Evolutionary conservation across 805 yeast genomes (phyloP), one percentile per base, ranked within the genome.

Genomic region (Lipomyces mesembrius): DNA sequence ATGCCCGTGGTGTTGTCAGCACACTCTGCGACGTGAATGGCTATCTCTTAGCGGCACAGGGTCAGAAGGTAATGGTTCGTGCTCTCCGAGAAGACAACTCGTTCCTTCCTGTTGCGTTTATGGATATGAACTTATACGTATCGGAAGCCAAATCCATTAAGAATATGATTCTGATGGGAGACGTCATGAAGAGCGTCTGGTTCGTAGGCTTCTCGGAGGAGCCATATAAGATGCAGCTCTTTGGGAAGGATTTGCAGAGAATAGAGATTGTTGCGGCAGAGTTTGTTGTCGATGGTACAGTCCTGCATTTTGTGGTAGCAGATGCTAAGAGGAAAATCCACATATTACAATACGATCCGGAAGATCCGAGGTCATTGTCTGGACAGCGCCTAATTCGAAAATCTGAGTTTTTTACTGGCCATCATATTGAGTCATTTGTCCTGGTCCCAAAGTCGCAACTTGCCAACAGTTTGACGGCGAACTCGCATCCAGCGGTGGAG

Each of bases 131-230:
- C 1, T 85, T 92, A 0, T 91, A 86, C 76, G 86, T 91, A 1
- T 82, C 89, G 6, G 96, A 91, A 71, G 84, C 91, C 17, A 93
- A 93, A 77, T 83, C 92, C 70, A 86, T 92, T 75, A 93, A 96
- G 52, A 91, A 93, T 76, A 79, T 94, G 73, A 76, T 94, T n/a
- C 73, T 92, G 1, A 78, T 92, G 20, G 96, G 96, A 22, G 99
- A 95, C 77, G 81, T 91, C 0, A 82, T 87, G 77, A 89, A 90
- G 72, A 86, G 92, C 71, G 82, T 91, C 3, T 87, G 92, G 81
- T 81, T 95, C 64, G 87, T 88, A 35, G 98, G 98, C 0, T 93
- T 92, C 78, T 97, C 92, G 76, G 94, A 96, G 1, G 97, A 94
- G 74, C 99, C 99, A 0, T 93, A 91, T 76, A 81, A 97, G 70